phyloP scores from a whole-genome alignment of 768 basidiomycete genomes.

The Rhodotorula sphaerocarpa region DNA sequence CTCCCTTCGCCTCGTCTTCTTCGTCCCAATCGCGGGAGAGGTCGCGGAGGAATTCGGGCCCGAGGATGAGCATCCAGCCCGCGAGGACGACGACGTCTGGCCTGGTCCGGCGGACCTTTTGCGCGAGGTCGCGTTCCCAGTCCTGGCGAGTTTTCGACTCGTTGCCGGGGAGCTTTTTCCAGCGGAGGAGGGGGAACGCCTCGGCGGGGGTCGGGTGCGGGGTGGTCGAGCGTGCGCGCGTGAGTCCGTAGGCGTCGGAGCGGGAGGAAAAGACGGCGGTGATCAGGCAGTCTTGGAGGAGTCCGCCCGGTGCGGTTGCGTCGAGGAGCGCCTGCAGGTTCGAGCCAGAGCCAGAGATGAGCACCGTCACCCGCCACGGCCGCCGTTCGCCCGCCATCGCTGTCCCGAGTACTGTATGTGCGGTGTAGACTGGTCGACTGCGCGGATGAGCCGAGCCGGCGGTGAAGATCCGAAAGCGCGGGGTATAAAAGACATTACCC shows the following conservation, averaged over 20 bases:
- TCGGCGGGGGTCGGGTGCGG: constrained; percentile 71
- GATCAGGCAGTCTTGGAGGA: constrained; percentile 63
- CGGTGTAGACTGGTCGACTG: too few relatives aligned
- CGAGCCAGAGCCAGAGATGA: constrained; percentile 70
- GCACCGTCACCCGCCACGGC: constrained; percentile 47
- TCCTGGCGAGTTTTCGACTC: constrained; percentile 56
- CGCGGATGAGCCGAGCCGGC: too few relatives aligned
- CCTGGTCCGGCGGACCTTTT: constrained; percentile 48
- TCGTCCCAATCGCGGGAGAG: constrained; percentile 44
- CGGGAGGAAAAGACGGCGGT: constrained; percentile 82
- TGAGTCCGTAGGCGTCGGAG: constrained; percentile 79
- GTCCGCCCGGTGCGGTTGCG: constrained; percentile 53
- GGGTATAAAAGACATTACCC: too few relatives aligned
- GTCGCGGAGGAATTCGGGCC: constrained; percentile 64
- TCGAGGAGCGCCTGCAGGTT: constrained; percentile 96
- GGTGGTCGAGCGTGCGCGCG: constrained; percentile 53
- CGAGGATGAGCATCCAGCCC: constrained; percentile 97
- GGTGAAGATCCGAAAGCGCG: too few relatives aligned
- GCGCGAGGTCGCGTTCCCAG: constrained; percentile 72
- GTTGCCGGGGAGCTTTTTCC: constrained; percentile 54
- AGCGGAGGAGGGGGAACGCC: constrained; percentile 76
- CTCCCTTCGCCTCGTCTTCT: background rate
- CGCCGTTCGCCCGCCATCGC: background rate
- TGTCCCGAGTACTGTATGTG: too few relatives aligned
- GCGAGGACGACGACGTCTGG: constrained; percentile 91